Conservation (phyloP, 257 asterid species). For the Nicotiana benthamiana region DNA sequence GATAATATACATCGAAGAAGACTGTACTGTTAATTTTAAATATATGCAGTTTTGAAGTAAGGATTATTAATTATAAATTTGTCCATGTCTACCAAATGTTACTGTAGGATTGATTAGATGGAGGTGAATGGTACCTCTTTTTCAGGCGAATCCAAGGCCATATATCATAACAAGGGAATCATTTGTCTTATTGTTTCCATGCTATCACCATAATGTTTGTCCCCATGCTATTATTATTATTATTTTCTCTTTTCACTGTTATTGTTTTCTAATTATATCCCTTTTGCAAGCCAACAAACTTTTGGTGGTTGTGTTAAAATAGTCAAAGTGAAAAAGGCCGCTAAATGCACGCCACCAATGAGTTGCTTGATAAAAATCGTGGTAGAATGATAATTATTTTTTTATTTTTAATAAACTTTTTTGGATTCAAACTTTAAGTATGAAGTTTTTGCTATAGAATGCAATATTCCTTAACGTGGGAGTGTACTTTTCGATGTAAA, state of each 20-base stretch:
- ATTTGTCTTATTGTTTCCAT: background rate
- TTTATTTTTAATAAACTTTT: no score
- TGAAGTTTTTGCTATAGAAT: no score
- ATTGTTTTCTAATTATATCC: background rate
- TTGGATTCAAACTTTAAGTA: no score
- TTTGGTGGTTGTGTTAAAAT: background rate
- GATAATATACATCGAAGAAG: no score
- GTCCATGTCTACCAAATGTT: background rate
- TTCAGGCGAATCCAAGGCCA: background rate
- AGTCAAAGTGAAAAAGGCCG: background rate
- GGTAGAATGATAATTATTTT: no score
- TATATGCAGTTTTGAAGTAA: no score
- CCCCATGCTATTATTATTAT: background rate
- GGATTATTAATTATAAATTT: no score
- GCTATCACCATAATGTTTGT: background rate
- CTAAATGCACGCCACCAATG: background rate
- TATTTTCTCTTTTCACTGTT: background rate
- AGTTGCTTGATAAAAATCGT: background rate
- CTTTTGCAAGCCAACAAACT: background rate
- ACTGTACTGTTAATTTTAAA: no score
- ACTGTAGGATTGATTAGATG: background rate
- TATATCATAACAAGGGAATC: background rate
- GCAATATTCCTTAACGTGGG: no score
- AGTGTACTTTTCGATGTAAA: no score
- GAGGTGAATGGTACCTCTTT: background rate